These are phyloP conservation scores for Casuarina cunninghamiana DNA, from an alignment of 306 rosid species.

Conservation along the genomic window DNA sequence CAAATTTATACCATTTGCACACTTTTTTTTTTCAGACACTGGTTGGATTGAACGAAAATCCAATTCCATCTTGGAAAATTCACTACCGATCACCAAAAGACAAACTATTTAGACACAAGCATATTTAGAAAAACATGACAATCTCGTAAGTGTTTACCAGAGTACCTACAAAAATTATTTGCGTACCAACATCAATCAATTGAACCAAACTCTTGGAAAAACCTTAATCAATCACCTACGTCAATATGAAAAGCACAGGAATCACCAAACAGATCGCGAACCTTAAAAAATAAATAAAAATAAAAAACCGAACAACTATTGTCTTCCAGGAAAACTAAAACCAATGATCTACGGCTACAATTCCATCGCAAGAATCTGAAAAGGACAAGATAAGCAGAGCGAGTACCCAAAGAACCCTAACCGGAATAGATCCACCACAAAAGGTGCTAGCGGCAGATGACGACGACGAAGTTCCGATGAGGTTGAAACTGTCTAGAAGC, in stretches of 20 bases:
- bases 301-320: not conserved
- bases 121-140: not conserved
- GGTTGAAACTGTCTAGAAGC: constrained; percentile 31
- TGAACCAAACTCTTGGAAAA: not conserved
- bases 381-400: not conserved
- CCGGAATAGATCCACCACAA: constrained; percentile 30
- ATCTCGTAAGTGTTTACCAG: not conserved
- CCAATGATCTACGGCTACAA: constrained; percentile 15
- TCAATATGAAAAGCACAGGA: not conserved
- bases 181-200: not conserved
- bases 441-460: constrained; percentile 11
- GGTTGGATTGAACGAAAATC: not conserved
- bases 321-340: not conserved
- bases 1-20: not conserved
- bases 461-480: constrained; percentile 36
- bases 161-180: not conserved
- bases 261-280: not conserved
- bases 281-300: not conserved
- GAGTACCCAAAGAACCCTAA: constrained; percentile 29
- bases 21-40: not conserved
- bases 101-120: not conserved
- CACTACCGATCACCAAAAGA: not conserved
- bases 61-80: not conserved
- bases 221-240: not conserved
- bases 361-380: not conserved